Percentiles rank a stretch among this genome's conserved stretches.
These are phyloP conservation scores for Myxozyma udenii DNA, from an alignment of 805 yeast species.

Conservation along the genomic window DNA sequence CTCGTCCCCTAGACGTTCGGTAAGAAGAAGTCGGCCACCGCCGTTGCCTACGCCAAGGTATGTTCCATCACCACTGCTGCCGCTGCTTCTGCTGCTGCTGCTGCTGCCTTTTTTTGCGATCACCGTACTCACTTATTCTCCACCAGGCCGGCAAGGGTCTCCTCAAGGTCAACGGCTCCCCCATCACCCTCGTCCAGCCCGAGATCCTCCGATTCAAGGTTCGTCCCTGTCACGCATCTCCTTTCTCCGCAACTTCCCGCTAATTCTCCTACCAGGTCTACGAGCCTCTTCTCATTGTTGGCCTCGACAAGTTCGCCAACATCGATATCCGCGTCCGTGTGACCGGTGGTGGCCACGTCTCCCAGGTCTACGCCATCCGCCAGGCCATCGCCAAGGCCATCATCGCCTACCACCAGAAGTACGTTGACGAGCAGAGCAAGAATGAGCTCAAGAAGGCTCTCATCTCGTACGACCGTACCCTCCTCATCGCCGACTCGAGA, in stretches of 20 bases:
- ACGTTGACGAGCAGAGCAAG: constrained; percentile 98
- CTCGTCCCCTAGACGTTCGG: constrained; percentile 81
- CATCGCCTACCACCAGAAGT: constrained; percentile 99
- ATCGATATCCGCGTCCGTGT: constrained; percentile 98
- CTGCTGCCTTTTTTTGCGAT: background rate
- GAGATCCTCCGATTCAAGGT: constrained; percentile 96
- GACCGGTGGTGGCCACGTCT: constrained; percentile 99
- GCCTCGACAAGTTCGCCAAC: constrained; percentile 97
- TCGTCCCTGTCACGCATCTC: background rate
- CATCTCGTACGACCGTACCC: constrained; percentile 97
- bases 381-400: constrained; percentile 99
- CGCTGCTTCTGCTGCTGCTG: background rate
- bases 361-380: constrained; percentile 99
- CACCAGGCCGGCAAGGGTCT: constrained; percentile 93
- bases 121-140: background rate
- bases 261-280: constrained; percentile 51
- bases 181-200: constrained; percentile 98
- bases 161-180: constrained; percentile 98
- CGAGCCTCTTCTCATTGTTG: constrained; percentile 98
- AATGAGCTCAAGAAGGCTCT: constrained; percentile 98
- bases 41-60: constrained; percentile 79
- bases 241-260: background rate
- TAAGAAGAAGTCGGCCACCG: constrained; percentile 99
- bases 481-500: constrained; percentile 98
- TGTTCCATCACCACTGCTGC: background rate